These are phyloP conservation scores for Stellera chamaejasme DNA, from an alignment of 345 rosid genomes.

Conservation along the genomic window DNA sequence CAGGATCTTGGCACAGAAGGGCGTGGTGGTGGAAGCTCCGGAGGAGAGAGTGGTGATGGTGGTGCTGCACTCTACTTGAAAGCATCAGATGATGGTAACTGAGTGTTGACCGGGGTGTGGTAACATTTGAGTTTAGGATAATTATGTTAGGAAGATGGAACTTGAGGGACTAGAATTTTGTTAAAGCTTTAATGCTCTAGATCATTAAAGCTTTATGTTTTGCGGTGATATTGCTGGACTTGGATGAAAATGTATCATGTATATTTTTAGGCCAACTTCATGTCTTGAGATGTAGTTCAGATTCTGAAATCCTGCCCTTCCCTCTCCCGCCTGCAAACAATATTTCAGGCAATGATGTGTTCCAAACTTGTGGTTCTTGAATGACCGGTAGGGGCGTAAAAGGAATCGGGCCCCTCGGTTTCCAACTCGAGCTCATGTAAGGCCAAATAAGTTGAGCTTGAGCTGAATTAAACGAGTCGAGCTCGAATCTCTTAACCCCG, in stretches of 20 bases:
- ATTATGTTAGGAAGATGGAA: slow-evolving; percentile 4
- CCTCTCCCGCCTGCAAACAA: no score
- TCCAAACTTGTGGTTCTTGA: no score
- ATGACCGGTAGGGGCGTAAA: no score
- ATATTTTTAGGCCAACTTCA: slow-evolving; percentile 28
- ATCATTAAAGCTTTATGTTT: slow-evolving; percentile 17
- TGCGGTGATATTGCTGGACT: slow-evolving; percentile 15
- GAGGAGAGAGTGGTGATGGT: slow-evolving; percentile 59
- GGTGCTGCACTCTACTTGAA: slow-evolving; percentile 92
- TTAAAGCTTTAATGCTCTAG: neutral
- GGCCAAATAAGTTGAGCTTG: no score
- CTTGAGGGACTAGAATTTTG: neutral
- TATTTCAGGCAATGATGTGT: no score
- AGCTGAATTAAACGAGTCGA: no score
- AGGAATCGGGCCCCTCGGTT: no score
- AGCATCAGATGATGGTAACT: slow-evolving; percentile 68
- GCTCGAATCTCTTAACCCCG: no score
- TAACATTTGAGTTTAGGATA: slow-evolving; percentile 14
- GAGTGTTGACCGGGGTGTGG: slow-evolving; percentile 12
- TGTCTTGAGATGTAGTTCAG: no score
- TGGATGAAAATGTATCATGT: slow-evolving; percentile 24
- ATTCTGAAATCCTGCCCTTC: no score
- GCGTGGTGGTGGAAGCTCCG: slow-evolving; percentile 81
- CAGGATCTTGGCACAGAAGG: slow-evolving; percentile 73
- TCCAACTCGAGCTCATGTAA: no score